Base-by-base conservation (phyloP, 306 rosid genomes). In the Trifolium pratense region DNA sequence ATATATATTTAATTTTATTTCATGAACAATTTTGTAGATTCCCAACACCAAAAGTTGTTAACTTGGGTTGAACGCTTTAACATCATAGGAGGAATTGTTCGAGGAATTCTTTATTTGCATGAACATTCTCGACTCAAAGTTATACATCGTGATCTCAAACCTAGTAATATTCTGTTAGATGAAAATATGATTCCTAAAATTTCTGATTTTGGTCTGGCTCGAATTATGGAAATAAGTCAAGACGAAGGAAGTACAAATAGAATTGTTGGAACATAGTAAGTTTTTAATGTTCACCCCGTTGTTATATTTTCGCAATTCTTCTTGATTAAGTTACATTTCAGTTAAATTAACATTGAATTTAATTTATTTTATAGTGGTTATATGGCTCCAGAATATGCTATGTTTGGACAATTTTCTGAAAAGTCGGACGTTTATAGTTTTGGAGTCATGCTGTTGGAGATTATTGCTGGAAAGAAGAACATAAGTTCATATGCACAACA, bases 211-310 rank as follows among this genome's bases (percentile, higher is more conserved):
- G 60, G 60, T 20, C 5, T 55, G 31, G 60, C 60, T 20, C 31
- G n/a, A 55, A 55, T 55, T 55, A 6, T 55, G 18, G 69, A 63
- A 63, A 63, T 63, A 17, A 63, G 45, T 20, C 69, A 63, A 10
- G 69, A 63, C 10, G 49, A 63, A 37, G 49, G 48, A 37, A 63
- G 31, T 63, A 63, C 69, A 37, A 9, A 36, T 12, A 63, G 69
- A 63, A 36, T 63, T 37, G 51, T 18, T 11, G 69, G 69, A 31
- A 63, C 69, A 37, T 63, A 17, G 69, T 63, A 63, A 63, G 69
- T 39, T 37, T 18, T 18, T 7, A 63, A 63, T 16, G 45, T 18
- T 36, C 7, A 17, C 6, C 3, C 17, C 0, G 18, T 0, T 63
- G 26, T 34, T 36, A 15, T 63, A 31, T 42, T 63, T 36, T 17